phyloP scores from a whole-genome alignment of 352 stramenopile species.

The Globisporangium canariense region DNA sequence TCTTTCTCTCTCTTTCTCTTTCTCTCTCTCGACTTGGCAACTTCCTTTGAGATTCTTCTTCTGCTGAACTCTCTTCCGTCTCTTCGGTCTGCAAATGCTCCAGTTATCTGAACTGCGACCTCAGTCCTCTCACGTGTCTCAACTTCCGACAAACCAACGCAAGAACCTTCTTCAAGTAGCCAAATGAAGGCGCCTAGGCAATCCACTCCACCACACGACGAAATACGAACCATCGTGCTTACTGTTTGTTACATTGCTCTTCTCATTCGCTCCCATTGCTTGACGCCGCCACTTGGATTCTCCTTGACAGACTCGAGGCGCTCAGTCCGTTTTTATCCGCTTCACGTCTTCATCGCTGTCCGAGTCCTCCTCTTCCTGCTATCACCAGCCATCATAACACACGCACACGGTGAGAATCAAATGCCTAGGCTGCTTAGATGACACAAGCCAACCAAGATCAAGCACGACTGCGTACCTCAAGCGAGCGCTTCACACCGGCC shows the following conservation, averaged over 20 bases:
- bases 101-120: no score
- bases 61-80: no score
- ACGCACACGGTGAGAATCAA: conserved; percentile 1
- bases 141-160: no score
- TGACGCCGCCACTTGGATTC: no score
- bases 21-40: no score
- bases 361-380: conserved; percentile 13
- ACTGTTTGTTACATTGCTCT: conserved; percentile 16
- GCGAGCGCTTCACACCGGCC: conserved; percentile 43
- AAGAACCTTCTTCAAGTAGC: not conserved
- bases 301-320: conserved; percentile 12
- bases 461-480: conserved; percentile 26
- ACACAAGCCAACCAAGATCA: not conserved
- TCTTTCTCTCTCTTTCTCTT: no score
- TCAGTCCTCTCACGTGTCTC: no score
- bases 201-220: conserved; percentile 2
- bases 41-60: no score
- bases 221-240: conserved; percentile 17
- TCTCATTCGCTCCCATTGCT: conserved; percentile 29
- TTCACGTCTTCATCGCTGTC: conserved; percentile 23
- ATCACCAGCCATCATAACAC: not conserved
- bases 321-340: conserved; percentile 18
- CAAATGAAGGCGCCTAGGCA: not conserved
- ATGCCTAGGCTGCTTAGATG: no score
- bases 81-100: no score